Base-by-base conservation (phyloP, 2,329 filamentous ascomycete genomes). In the Magnaporthiopsis poae region DNA sequence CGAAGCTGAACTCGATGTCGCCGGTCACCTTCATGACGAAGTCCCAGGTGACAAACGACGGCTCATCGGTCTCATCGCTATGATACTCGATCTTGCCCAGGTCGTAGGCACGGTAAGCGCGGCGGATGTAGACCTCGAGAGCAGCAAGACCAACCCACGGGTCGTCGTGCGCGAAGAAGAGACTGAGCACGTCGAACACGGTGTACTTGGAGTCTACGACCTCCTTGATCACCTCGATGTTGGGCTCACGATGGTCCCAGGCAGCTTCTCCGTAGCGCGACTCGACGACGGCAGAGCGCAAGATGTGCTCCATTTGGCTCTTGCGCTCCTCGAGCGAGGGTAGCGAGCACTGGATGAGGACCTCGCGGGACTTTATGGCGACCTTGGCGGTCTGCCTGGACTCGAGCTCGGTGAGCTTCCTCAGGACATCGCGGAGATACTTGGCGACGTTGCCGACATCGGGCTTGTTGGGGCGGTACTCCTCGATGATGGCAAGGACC, bases 181-280 rank as follows among this genome's bases (percentile, higher is more conserved):
- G 88, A 9, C 94, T 90, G 71, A 99, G 80, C 25, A 99, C 95
- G 75, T 99, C 95, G 72, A 97, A 96, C 70, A 99, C 95, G 60
- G 94, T 98, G 82, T 96, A 98, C 81, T 96, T 96, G 66, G 95
- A 98, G 78, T 99, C 95, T 65, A 99, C 92, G 39, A 99, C 93
- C 78, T 99, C 95, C 83, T 96, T 96, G 80, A 99, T 89, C 70
- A 96, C 83, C 29, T 96, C 90, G 66, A 96, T 81, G 78, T 90
- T 91, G 63, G 95, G 95, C 78, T 97, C 91, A 71, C 95, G 86
- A 80, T 99, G 95, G 70, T 97, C 94, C 90, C 91, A 96, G 65
- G 94, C 93, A 68, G 91, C 93, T 84, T 99, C 95, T 68, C 95
- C 95, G 74, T 99, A 99, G 71, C 91, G 89, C n/a, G 93, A 96